Conservation (phyloP, 192 early-diverging fungal genomes). For the Backusella liffmaniae region DNA sequence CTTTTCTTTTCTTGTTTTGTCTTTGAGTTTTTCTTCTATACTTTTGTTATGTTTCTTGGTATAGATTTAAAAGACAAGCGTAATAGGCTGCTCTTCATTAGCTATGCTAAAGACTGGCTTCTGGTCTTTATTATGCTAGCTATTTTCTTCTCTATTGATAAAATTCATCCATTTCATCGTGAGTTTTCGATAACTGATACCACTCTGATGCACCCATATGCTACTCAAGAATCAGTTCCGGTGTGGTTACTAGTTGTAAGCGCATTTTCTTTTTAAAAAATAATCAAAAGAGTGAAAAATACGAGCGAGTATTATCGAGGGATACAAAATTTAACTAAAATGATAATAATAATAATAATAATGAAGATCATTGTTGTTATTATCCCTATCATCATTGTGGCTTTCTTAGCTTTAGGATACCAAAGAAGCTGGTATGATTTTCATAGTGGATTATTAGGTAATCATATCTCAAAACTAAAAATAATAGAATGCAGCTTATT, state of each 20-base stretch:
- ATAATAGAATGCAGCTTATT: background rate
- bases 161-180: constrained; percentile 62
- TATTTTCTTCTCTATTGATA: constrained; percentile 57
- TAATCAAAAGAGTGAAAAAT: background rate
- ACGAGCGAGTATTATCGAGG: background rate
- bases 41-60: background rate
- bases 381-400: constrained; percentile 37
- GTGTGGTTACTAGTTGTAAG: constrained; percentile 36
- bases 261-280: background rate
- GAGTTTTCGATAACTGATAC: constrained; percentile 72
- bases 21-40: background rate
- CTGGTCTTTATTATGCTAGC: constrained; percentile 55
- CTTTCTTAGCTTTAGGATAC: constrained; percentile 20
- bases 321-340: background rate
- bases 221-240: constrained; percentile 43
- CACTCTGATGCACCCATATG: constrained; percentile 61
- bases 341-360: background rate
- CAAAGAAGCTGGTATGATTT: constrained; percentile 42
- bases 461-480: background rate
- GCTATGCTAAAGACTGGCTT: constrained; percentile 40
- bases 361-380: constrained; percentile 35
- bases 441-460: constrained; percentile 43
- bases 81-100: constrained; percentile 17
- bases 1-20: background rate
- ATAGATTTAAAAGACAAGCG: constrained; percentile 3